Conservation (phyloP, 148 eudicot species). For the Dianthus caryophyllus region DNA sequence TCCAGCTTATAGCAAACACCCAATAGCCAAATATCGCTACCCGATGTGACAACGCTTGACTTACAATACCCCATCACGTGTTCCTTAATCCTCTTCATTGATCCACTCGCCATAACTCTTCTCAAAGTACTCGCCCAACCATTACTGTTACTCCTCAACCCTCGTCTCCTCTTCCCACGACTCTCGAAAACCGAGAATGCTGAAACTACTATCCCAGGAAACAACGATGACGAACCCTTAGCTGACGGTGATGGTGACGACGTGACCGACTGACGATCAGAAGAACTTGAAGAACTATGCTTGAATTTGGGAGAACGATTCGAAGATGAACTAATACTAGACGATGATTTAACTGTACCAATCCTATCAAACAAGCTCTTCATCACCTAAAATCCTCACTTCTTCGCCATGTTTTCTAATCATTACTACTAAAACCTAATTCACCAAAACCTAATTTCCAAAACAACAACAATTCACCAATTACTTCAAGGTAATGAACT, state of each 20-base stretch:
- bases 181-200: constrained; percentile 51
- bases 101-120: constrained; percentile 67
- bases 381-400: constrained; percentile 51
- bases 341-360: constrained; percentile 27
- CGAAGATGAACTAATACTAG: constrained; percentile 35
- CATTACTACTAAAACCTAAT: constrained; percentile 14
- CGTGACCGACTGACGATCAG: constrained; percentile 28
- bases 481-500: not conserved
- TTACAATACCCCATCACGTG: constrained; percentile 55
- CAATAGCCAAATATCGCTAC: constrained; percentile 85
- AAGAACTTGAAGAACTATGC: constrained; percentile 35
- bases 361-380: constrained; percentile 45
- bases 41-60: constrained; percentile 42
- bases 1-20: constrained; percentile 77
- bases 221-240: constrained; percentile 36
- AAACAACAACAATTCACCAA: not conserved
- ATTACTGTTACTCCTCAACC: constrained; percentile 28
- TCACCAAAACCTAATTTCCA: constrained; percentile 8
- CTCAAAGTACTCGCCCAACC: constrained; percentile 71
- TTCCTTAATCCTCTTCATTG: constrained; percentile 82
- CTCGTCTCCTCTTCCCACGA: constrained; percentile 25
- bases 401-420: constrained; percentile 18
- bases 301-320: constrained; percentile 32
- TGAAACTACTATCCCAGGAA: constrained; percentile 50
- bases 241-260: constrained; percentile 18